Percentiles rank a stretch among this genome's conserved stretches.
Conservation (phyloP, 2,329 filamentous ascomycete genomes). For the Apiospora rasikravindrae region DNA sequence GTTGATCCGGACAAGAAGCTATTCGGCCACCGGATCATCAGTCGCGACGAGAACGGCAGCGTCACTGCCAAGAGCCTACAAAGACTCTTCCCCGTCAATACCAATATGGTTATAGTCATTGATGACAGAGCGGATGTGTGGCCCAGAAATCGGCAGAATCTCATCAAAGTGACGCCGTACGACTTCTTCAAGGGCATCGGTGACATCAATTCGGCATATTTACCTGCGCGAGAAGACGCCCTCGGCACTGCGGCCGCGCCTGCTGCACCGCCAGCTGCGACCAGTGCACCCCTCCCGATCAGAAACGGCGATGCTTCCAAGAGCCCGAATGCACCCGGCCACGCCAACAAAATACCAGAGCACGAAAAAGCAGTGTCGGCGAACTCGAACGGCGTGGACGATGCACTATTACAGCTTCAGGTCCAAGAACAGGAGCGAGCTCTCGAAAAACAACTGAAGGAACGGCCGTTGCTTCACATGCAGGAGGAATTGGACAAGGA, state of each 20-base stretch:
- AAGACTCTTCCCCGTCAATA: slow-evolving; percentile 92
- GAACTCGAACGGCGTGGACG: slow-evolving; percentile 30
- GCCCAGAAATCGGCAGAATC: slow-evolving; percentile 85
- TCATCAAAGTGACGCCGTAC: slow-evolving; percentile 94
- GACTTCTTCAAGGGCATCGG: slow-evolving; percentile 98
- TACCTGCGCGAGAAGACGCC: slow-evolving; percentile 71
- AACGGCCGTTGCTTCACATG: slow-evolving; percentile 87
- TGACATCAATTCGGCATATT: slow-evolving; percentile 97
- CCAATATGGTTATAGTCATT: slow-evolving; percentile 99
- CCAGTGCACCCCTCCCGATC: slow-evolving; percentile 29
- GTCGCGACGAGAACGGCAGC: slow-evolving; percentile 94
- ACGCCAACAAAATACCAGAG: slow-evolving; percentile 24
- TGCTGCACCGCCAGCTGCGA: slow-evolving; percentile 4
- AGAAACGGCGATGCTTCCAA: slow-evolving; percentile 27
- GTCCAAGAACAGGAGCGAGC: slow-evolving; percentile 85
- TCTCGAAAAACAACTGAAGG: slow-evolving; percentile 85
- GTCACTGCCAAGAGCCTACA: slow-evolving; percentile 89
- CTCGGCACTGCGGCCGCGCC: slow-evolving; percentile 27
- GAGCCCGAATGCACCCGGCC: slow-evolving; percentile 20
- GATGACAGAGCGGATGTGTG: slow-evolving; percentile 97
- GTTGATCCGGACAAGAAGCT: slow-evolving; percentile 89
- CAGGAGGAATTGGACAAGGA: slow-evolving; percentile 90
- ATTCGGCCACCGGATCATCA: slow-evolving; percentile 94
- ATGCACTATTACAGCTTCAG: slow-evolving; percentile 70
- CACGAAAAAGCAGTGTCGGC: slow-evolving; percentile 24